Conservation (phyloP, 306 rosid species). For the Chamaecrista fasciculata region DNA sequence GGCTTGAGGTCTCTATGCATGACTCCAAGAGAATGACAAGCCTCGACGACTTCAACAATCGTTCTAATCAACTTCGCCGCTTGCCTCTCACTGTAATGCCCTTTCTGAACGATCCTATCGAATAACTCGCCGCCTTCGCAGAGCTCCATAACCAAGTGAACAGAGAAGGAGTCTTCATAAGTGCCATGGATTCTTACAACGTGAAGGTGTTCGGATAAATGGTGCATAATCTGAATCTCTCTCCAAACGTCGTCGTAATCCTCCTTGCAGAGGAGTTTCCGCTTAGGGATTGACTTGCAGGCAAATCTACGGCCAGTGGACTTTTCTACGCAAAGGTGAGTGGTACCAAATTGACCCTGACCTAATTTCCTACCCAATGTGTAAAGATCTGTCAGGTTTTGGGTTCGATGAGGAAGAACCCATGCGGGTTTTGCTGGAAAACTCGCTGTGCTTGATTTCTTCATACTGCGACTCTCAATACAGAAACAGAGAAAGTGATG, state of each 20-base stretch:
- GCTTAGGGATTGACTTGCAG: constrained; percentile 54
- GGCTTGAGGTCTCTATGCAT: constrained; percentile 64
- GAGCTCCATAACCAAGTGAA: constrained; percentile 59
- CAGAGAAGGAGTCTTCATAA: constrained; percentile 42
- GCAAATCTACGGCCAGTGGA: constrained; percentile 33
- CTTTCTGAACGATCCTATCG: constrained; percentile 53
- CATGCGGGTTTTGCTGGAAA: constrained; percentile 35
- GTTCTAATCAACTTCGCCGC: constrained; percentile 46
- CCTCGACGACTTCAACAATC: constrained; percentile 47
- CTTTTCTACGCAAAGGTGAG: constrained; percentile 41
- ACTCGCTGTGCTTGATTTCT: constrained; percentile 27
- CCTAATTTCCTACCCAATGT: constrained; percentile 48
- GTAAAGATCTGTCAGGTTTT: constrained; percentile 36
- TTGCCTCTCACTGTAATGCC: constrained; percentile 56
- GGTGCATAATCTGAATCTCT: constrained; percentile 73
- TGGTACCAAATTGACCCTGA: constrained; percentile 59
- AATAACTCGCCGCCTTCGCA: constrained; percentile 55
- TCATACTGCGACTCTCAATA: constrained; percentile 16
- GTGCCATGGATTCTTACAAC: constrained; percentile 49
- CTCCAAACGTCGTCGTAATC: constrained; percentile 61
- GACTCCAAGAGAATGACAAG: constrained; percentile 61
- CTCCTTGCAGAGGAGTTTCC: constrained; percentile 48
- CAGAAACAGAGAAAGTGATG: background rate
- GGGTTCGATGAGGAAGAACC: constrained; percentile 47
- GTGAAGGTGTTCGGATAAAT: constrained; percentile 40